A percentile compares a stretch with the other conserved stretches of the same genome.
phyloP scores from a whole-genome alignment of 2,329 filamentous ascomycete species.

The Lojkania enalia region DNA sequence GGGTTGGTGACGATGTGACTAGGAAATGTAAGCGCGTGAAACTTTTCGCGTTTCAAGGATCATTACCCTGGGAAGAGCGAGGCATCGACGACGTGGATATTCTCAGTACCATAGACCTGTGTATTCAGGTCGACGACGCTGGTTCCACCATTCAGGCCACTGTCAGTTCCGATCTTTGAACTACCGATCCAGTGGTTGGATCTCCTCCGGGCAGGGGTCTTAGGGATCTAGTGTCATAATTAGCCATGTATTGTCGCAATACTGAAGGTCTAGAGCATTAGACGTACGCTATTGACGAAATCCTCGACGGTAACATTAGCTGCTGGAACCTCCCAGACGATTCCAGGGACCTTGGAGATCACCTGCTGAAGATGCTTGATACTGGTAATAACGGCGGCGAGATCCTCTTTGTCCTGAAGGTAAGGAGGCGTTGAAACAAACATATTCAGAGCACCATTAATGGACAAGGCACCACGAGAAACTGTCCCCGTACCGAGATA shows the following conservation, averaged over 20 bases:
- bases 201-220: slow-evolving; percentile 44
- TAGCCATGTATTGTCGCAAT: slow-evolving; percentile 12
- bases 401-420: slow-evolving; percentile 60
- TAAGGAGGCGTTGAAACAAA: slow-evolving; percentile 63
- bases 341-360: slow-evolving; percentile 56
- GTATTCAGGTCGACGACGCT: slow-evolving; percentile 56
- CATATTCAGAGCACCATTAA: slow-evolving; percentile 61
- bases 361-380: slow-evolving; percentile 63
- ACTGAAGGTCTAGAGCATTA: not conserved
- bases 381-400: slow-evolving; percentile 64
- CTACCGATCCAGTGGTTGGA: slow-evolving; percentile 59
- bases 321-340: slow-evolving; percentile 61
- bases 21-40: slow-evolving; percentile 15
- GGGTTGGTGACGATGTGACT: slow-evolving; percentile 45
- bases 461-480: slow-evolving; percentile 65
- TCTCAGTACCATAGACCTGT: slow-evolving; percentile 52
- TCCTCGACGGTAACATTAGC: slow-evolving; percentile 56
- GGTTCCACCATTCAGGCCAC: slow-evolving; percentile 47
- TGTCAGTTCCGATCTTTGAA: slow-evolving; percentile 56
- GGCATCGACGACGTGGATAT: slow-evolving; percentile 53
- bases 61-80: slow-evolving; percentile 50
- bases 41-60: not conserved
- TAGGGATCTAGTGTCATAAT: slow-evolving; percentile 30
- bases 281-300: slow-evolving; percentile 54
- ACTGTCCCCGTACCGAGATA: slow-evolving; percentile 67